Evolutionary conservation across 2,329 filamentous ascomycete species (phyloP).

Genomic region (Calonectria honghensis): DNA sequence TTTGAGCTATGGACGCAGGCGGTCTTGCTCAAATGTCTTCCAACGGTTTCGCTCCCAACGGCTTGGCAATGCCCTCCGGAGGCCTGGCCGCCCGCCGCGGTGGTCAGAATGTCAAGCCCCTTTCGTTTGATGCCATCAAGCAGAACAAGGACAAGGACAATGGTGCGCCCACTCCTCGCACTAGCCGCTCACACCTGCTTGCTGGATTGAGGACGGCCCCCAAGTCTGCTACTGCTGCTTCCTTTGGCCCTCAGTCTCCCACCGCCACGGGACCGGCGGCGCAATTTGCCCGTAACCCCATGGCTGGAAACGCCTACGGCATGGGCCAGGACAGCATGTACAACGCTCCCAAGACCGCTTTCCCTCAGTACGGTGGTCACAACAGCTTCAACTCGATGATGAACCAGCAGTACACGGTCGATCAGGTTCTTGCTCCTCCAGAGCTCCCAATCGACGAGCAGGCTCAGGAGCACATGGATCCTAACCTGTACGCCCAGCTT

Average conservation of each 20-base stretch:
- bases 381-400: conserved; percentile 59
- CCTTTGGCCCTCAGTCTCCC: conserved; percentile 81
- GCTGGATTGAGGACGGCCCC: conserved; percentile 95
- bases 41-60: conserved; percentile 83
- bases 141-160: conserved; percentile 80
- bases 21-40: conserved; percentile 99
- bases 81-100: conserved; percentile 91
- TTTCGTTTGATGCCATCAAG: conserved; percentile 85
- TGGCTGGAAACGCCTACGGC: conserved; percentile 66
- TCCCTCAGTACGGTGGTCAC: conserved; percentile 67
- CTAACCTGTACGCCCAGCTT: conserved; percentile 89
- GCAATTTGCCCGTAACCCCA: conserved; percentile 66
- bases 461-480: conserved; percentile 85
- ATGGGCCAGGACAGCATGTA: conserved; percentile 66
- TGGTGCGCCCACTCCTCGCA: conserved; percentile 87
- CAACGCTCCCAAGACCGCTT: conserved; percentile 74
- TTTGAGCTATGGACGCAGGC: conserved; percentile 89
- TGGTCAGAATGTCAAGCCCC: conserved; percentile 90
- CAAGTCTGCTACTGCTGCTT: conserved; percentile 85
- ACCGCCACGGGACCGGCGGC: conserved; percentile 63
- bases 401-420: conserved; percentile 81
- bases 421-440: conserved; percentile 91
- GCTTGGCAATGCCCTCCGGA: conserved; percentile 84
- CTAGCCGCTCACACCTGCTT: conserved; percentile 94
- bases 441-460: conserved; percentile 84